phyloP scores from a whole-genome alignment of 495 filamentous ascomycete species.

The Pyrenula aspistea region DNA sequence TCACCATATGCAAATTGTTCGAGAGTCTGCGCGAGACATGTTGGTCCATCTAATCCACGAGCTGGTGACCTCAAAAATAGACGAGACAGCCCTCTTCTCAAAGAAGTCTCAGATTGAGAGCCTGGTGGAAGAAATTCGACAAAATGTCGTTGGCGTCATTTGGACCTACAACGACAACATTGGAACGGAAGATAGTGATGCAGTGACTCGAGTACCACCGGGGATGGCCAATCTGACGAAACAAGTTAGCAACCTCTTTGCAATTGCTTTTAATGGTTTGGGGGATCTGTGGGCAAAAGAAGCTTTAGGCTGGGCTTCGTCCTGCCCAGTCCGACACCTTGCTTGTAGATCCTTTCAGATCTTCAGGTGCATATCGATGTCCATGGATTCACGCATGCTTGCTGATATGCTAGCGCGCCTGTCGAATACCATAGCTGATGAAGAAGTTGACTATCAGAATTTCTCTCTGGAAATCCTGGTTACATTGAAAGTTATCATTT shows the following conservation, averaged over 20 bases:
- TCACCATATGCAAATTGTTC: constrained; percentile 87
- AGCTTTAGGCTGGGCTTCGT: constrained; percentile 88
- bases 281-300: constrained; percentile 83
- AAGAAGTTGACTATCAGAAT: constrained; percentile 80
- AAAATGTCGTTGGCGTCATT: constrained; percentile 70
- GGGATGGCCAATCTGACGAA: constrained; percentile 75
- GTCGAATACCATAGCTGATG: constrained; percentile 91
- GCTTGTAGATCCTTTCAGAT: constrained; percentile 96
- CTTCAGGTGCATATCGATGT: constrained; percentile 84
- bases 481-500: constrained; percentile 80
- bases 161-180: constrained; percentile 93
- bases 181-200: constrained; percentile 52
- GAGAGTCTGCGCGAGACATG: constrained; percentile 96
- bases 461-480: constrained; percentile 98
- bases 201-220: constrained; percentile 67
- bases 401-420: constrained; percentile 89
- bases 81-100: constrained; percentile 52
- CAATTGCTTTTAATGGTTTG: constrained; percentile 71
- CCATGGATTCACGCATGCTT: constrained; percentile 83
- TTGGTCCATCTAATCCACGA: constrained; percentile 96
- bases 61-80: constrained; percentile 80
- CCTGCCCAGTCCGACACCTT: constrained; percentile 88
- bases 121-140: constrained; percentile 82
- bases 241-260: constrained; percentile 75
- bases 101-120: constrained; percentile 70